These are phyloP conservation scores for Noccaea caerulescens DNA, from an alignment of 345 rosid species.

Conservation along the genomic window DNA sequence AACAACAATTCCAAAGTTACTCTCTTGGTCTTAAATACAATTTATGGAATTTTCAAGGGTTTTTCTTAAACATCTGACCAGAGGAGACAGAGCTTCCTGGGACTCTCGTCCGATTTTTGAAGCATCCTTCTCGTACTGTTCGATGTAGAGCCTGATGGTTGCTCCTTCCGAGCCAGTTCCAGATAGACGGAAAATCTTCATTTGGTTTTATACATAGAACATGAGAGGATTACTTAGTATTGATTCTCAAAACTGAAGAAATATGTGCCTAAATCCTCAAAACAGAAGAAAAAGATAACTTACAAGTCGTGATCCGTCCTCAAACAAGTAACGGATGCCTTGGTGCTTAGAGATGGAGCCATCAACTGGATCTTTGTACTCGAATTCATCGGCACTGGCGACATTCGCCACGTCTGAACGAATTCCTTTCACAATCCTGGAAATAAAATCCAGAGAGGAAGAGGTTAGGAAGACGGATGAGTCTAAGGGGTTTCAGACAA, in stretches of 20 bases:
- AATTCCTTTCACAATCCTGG: constrained; percentile 73
- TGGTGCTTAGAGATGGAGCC: constrained; percentile 94
- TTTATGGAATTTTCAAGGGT: not conserved
- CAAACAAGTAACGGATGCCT: constrained; percentile 92
- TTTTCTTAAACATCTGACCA: constrained; percentile 53
- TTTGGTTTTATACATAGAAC: not conserved
- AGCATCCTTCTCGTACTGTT: constrained; percentile 94
- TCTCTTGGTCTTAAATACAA: not conserved
- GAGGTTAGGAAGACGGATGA: not conserved
- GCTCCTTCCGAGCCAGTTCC: constrained; percentile 99
- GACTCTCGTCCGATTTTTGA: constrained; percentile 89
- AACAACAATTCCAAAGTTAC: constrained; percentile 1
- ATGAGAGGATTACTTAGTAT: not conserved
- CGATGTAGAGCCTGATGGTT: constrained; percentile 94
- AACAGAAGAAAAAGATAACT: constrained; percentile 35
- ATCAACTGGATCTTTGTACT: constrained; percentile 97
- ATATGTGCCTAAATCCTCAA: not conserved
- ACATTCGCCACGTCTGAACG: constrained; percentile 75
- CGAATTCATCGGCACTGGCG: constrained; percentile 85
- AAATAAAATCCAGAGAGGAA: constrained; percentile 14
- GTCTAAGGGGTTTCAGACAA: not conserved
- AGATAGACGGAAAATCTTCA: constrained; percentile 93
- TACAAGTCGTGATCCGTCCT: constrained; percentile 95
- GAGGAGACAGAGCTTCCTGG: constrained; percentile 86
- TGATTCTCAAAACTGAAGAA: not conserved